Conservation (phyloP, 1,284 basidiomycete species). For the Irpex sp. region DNA sequence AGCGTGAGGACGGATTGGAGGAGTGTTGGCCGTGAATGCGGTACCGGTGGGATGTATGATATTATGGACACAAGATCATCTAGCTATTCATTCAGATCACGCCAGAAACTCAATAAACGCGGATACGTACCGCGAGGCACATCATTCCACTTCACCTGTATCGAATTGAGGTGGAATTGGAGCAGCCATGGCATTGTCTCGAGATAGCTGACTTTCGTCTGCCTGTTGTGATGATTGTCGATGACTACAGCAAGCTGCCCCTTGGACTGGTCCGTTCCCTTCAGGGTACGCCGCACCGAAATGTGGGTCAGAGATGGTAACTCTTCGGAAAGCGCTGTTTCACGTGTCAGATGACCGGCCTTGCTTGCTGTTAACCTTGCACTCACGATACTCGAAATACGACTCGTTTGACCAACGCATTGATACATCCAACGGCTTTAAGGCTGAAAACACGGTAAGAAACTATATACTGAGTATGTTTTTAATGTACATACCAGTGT, state of each 20-base stretch:
- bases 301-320: slow-evolving; percentile 35
- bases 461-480: slow-evolving; percentile 10
- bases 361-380: neutral
- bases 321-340: slow-evolving; percentile 26
- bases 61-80: slow-evolving; percentile 59
- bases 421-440: slow-evolving; percentile 42
- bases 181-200: slow-evolving; percentile 95
- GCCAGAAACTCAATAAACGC: too few relatives aligned
- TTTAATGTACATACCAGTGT: slow-evolving; percentile 34
- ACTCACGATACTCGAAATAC: slow-evolving; percentile 55
- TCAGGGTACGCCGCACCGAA: slow-evolving; percentile 68
- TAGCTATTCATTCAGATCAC: slow-evolving; percentile 20
- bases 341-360: slow-evolving; percentile 1
- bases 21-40: slow-evolving; percentile 70
- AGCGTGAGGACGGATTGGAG: slow-evolving; percentile 72
- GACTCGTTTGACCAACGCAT: slow-evolving; percentile 54
- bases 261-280: slow-evolving; percentile 73
- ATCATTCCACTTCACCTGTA: slow-evolving; percentile 42
- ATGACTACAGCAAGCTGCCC: slow-evolving; percentile 73
- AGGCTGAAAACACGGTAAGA: slow-evolving; percentile 12
- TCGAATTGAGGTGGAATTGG: slow-evolving; percentile 84
- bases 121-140: slow-evolving; percentile 39
- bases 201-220: slow-evolving; percentile 68
- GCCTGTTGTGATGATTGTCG: slow-evolving; percentile 53
- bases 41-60: slow-evolving; percentile 64